These are phyloP conservation scores for Salix brachista DNA, from an alignment of 345 rosid species.

Conservation along the genomic window DNA sequence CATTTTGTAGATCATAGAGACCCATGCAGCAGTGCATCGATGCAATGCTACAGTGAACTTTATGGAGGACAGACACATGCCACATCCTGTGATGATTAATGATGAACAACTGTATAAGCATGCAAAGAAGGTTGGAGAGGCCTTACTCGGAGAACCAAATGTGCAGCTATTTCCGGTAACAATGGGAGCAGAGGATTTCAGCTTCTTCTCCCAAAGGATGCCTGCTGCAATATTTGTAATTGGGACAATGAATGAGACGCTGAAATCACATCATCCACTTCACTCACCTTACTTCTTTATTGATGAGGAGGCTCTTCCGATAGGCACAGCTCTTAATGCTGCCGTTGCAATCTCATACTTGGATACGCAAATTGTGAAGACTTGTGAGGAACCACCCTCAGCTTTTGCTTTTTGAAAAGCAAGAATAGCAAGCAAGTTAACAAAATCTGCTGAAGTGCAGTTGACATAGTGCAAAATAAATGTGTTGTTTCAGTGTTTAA, in stretches of 20 bases:
- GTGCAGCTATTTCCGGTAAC: constrained; percentile 48
- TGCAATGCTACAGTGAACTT: constrained; percentile 55
- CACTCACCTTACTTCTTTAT: constrained; percentile 61
- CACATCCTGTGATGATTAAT: constrained; percentile 56
- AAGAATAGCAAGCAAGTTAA: background rate
- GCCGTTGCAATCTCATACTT: constrained; percentile 59
- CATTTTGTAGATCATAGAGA: constrained; percentile 43
- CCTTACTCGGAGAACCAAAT: constrained; percentile 48
- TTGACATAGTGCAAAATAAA: background rate
- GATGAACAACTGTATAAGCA: constrained; percentile 51
- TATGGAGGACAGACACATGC: constrained; percentile 37
- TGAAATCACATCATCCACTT: constrained; percentile 42
- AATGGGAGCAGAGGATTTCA: constrained; percentile 71
- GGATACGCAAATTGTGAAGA: constrained; percentile 30
- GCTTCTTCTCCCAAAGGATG: constrained; percentile 58
- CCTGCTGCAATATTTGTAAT: constrained; percentile 51
- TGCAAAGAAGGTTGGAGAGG: constrained; percentile 46
- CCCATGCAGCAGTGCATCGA: constrained; percentile 56
- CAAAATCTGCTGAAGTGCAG: background rate
- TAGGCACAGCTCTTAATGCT: constrained; percentile 67
- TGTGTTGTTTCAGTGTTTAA: no score
- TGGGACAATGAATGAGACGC: constrained; percentile 50
- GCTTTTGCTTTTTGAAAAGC: background rate
- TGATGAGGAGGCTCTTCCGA: constrained; percentile 58
- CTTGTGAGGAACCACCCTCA: background rate